Evolutionary conservation across 2,329 filamentous ascomycete species (phyloP), one percentile per base, ranked within the genome.

Genomic region (Penicillium capsulatum): DNA sequence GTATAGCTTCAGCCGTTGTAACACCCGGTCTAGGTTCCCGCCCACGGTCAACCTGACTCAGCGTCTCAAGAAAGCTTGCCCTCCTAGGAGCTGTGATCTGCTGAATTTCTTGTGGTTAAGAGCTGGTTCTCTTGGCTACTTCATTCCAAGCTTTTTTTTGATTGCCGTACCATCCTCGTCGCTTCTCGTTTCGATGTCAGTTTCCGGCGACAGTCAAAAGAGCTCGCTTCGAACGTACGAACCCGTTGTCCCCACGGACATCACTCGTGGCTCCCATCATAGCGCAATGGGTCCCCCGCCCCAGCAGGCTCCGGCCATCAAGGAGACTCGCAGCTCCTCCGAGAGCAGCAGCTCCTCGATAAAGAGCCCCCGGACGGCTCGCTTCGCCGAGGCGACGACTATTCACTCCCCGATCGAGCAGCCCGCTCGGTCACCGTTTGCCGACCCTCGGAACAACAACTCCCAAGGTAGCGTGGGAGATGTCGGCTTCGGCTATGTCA

Each of bases 401-500:
- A 76, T 82, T 40, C 68, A 81, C 57, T 83, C 79, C 17, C 79
- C 80, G 30, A 70, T 80, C 51, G 76, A 75, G 44, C 66, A 67
- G 17, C 60, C 58, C 51, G 55, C 54, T 27, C 55, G 57, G 36
- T 71, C 70, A n/a, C 73, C 74, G 4, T 77, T 79, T 54, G 64
- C 68, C 46, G 72, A 79, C 42, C 73, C 73, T 36, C 61, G 68
- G 9, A 53, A 74, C 60, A 70, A 69, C 55, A 68, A 69, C 47
- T 68, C 72, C 17, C 71, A 36, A 26, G 63, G 65, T 22, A 22
- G 19, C 42, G 85, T 90, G 20, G 86, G 83, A 43, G 89, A 95
- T 69, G 79, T 95, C 50, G 90, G 90, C 51, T 96, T 97, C 66
- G 89, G 90, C 63, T 96, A 95, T 70, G 85, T 96, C 55, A 75